Evolutionary conservation across 139 green algal species (phyloP), one percentile per base, ranked within the genome.

Genomic region (Closterium sp.): DNA sequence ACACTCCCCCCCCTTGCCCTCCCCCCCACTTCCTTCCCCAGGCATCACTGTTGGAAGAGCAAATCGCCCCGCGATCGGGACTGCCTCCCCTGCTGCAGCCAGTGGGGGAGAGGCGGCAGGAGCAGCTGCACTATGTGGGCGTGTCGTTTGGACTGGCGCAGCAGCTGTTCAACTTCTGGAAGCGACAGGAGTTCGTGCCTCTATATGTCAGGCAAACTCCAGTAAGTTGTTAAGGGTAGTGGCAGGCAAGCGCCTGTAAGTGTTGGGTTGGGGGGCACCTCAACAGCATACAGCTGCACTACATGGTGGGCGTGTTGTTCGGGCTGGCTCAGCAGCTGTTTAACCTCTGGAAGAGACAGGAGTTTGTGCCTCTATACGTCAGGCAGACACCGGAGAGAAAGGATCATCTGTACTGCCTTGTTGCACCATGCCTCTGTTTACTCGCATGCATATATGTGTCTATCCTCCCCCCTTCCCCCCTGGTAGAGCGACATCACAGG

Each of bases 121-220:
- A 99, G 95, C 91, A 92, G 2, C 93, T 99, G 91, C 97, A 99
- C 94, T 99, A 98, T 93, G 88, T 99, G 38, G 98, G 97, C 30
- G 94, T 96, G 10, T 98, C 98, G 25, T 99, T 97, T 94, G 98
- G 98, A 4, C 95, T 99, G 10, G 99, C 97, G 2, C 95, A 97
- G 92, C 88, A 95, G 87, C 96, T 99, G n/a, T 97, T 96, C 94
- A 97, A 95, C 93, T 99, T 99, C 94, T 99, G 98, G 98, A 91
- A 92, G 12, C 95, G 95, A 43, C 92, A 91, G 6, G 95, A 94
- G 33, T 99, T 97, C 93, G 30, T 94, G 84, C 97, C 98, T 0
- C 91, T 99, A 33, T 99, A 99, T 96, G 91, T 99, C 64, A 95
- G 98, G 0, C 97, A 99, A 94, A 98, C 95, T 23, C 90, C 97